Conservation (phyloP, 2,329 filamentous ascomycete genomes). For the Coniosporium tulheliwenetii region DNA sequence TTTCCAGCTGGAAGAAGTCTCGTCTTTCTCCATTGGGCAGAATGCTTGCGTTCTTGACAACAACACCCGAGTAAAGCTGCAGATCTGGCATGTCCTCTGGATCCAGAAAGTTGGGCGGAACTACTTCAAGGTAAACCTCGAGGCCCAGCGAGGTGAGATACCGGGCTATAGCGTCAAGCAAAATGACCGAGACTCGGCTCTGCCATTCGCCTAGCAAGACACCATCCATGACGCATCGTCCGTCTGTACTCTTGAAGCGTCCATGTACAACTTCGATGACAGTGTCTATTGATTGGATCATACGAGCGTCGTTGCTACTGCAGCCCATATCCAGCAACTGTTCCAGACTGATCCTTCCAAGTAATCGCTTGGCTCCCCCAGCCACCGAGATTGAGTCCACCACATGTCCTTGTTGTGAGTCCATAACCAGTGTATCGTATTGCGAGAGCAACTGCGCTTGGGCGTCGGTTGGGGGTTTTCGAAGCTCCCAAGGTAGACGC, state of each 20-base stretch:
- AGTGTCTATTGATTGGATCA: slow-evolving; percentile 2
- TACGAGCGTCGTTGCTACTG: slow-evolving; percentile 1
- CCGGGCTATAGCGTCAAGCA: slow-evolving; percentile 16
- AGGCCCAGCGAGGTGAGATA: slow-evolving; percentile 20
- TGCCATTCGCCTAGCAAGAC: slow-evolving; percentile 28
- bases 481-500: slow-evolving; percentile 13
- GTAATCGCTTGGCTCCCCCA: slow-evolving; percentile 9
- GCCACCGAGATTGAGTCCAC: slow-evolving; percentile 9
- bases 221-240: slow-evolving; percentile 21
- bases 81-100: slow-evolving; percentile 17
- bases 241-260: slow-evolving; percentile 10
- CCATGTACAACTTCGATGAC: slow-evolving; percentile 4
- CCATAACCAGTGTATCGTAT: slow-evolving; percentile 11
- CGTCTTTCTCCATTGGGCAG: slow-evolving; percentile 23
- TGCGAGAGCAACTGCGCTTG: slow-evolving; percentile 7
- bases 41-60: slow-evolving; percentile 26
- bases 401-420: slow-evolving; percentile 9
- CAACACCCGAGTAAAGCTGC: slow-evolving; percentile 20
- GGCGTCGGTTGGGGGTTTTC: slow-evolving; percentile 6
- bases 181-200: slow-evolving; percentile 11
- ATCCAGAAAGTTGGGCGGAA: slow-evolving; percentile 22
- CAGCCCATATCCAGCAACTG: slow-evolving; percentile 1
- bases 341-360: slow-evolving; percentile 7
- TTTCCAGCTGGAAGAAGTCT: slow-evolving; percentile 28
- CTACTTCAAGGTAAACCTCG: slow-evolving; percentile 25